Evolutionary conservation across 805 yeast genomes (phyloP).

Genomic region (Sungouiella blattae): DNA sequence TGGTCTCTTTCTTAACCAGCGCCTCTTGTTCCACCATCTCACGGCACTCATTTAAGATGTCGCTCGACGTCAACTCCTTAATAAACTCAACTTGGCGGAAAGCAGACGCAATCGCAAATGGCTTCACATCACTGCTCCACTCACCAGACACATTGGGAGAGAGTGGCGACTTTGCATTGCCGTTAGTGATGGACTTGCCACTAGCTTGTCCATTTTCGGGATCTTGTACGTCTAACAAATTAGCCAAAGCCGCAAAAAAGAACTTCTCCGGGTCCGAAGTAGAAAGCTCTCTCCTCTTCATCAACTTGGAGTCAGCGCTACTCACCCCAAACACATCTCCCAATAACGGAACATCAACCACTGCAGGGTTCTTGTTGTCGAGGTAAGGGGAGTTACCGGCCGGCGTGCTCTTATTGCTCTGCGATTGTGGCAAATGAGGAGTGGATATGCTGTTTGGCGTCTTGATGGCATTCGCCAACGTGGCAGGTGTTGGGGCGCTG

Average conservation of each 20-base stretch:
- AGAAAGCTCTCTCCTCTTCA: conserved; percentile 45
- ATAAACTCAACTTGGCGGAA: conserved; percentile 43
- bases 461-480: conserved; percentile 36
- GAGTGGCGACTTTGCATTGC: conserved; percentile 28
- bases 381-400: conserved; percentile 31
- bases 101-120: conserved; percentile 42
- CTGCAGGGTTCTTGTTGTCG: conserved; percentile 2
- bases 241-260: conserved; percentile 49
- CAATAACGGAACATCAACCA: conserved; percentile 9
- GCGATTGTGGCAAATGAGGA: conserved; percentile 34
- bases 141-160: conserved; percentile 32
- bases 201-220: conserved; percentile 5
- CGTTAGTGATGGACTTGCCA: conserved; percentile 2
- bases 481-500: conserved; percentile 35
- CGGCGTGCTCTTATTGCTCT: conserved; percentile 42
- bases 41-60: conserved; percentile 13
- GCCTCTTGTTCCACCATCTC: conserved; percentile 18
- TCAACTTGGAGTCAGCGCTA: conserved; percentile 40
- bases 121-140: conserved; percentile 46
- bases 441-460: conserved; percentile 44
- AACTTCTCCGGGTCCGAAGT: conserved; percentile 45
- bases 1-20: neutral
- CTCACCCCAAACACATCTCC: conserved; percentile 22
- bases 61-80: conserved; percentile 28
- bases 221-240: conserved; percentile 45